Conservation (phyloP, 2,329 filamentous ascomycete species). For the Lomentospora prolificans region DNA sequence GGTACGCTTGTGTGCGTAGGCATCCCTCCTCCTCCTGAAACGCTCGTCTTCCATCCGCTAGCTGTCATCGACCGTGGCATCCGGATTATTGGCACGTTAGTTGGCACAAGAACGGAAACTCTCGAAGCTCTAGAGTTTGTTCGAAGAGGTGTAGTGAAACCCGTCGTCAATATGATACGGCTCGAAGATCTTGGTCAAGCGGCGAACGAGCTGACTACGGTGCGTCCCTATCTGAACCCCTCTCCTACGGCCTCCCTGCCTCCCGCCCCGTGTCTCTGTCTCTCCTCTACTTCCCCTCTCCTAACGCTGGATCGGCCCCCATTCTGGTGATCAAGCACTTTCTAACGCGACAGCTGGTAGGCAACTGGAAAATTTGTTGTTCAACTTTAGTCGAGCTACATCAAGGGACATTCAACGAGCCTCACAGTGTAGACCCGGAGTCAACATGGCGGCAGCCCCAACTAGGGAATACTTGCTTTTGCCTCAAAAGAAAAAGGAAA, state of each 20-base stretch:
- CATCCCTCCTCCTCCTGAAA: conserved; percentile 19
- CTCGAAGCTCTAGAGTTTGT: conserved; percentile 32
- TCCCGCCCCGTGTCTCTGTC: background rate
- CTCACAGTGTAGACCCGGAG: background rate
- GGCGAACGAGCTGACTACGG: background rate
- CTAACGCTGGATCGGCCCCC: too few relatives aligned
- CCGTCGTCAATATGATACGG: background rate
- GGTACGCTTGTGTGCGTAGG: conserved; percentile 30
- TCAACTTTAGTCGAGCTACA: background rate
- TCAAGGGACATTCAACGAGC: too few relatives aligned
- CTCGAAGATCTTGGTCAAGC: background rate
- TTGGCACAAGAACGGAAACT: conserved; percentile 27
- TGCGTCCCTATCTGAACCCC: background rate
- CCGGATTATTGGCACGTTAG: conserved; percentile 23
- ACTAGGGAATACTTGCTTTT: too few relatives aligned
- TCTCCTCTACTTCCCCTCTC: background rate
- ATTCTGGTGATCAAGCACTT: background rate
- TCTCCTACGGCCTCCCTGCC: background rate
- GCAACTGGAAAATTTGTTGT: background rate
- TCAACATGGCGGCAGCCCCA: background rate
- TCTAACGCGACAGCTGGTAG: background rate
- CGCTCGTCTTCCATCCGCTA: conserved; percentile 23
- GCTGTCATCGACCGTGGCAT: conserved; percentile 24
- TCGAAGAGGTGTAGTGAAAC: background rate
- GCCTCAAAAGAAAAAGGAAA: too few relatives aligned